Evolutionary conservation across 257 asterid species (phyloP), one percentile per base, ranked within the genome.

Genomic region (Scutellaria minor): DNA sequence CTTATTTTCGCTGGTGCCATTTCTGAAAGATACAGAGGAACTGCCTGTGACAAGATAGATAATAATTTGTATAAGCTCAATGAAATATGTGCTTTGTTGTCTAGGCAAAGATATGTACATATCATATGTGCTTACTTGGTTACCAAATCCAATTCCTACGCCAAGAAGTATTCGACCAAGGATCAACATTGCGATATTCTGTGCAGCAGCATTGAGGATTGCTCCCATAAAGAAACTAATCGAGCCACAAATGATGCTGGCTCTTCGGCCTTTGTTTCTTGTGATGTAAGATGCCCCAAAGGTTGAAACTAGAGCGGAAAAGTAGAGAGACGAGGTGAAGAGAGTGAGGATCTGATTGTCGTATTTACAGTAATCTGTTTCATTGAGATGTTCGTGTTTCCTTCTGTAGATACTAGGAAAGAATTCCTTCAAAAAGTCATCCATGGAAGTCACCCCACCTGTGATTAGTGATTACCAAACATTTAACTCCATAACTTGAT

Each of bases 391-490:
- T 13, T 64, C 79, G 0, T 84, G 91, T 72, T 85, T 86, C 58
- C 92, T 81, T 12, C 11, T 35, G 67, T 91, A 89, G 48, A 91
- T 88, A 3, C 71, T 6, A 0, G 95, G 97, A 81, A 91, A 91
- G 79, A 91, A 91, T 50, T 91, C 85, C 41, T 63, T 75, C 67
- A 91, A 68, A 81, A 91, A 91, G 67, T 88, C 88, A 14, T 86
- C 96, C 97, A 91, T 91, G 11, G 95, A 84, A 9, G 97, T 91
- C 70, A 91, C 97, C 3, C 97, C 96, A 22, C 96, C 96, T 88
- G 83, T 59, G 20, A 24, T 18, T 18, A 18, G 18, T 18, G 9
- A 14, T 6, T 3, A 40, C 2, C 35, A 31, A 27, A 1, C 41
- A 5, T 4, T 27, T 4, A 47, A 12, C 10, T 9, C 20, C 5